Percentiles rank a stretch among this genome's conserved stretches.
These are phyloP conservation scores for Clarireedia sp. DNA, from an alignment of 2,329 filamentous ascomycete genomes.

Conservation along the genomic window DNA sequence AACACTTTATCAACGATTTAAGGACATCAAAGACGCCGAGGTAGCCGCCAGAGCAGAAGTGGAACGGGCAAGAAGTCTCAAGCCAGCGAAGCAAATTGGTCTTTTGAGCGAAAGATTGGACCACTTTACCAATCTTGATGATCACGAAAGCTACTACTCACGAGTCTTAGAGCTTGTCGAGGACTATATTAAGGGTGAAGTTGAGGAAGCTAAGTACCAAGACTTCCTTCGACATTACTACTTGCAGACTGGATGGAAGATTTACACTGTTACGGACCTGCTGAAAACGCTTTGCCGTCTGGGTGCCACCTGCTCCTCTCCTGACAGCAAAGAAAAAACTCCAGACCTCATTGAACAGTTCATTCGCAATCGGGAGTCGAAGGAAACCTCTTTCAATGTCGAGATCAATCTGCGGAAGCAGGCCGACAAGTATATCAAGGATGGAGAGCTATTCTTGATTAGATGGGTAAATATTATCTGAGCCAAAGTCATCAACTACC, in stretches of 20 bases:
- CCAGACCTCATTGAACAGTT: conserved; percentile 85
- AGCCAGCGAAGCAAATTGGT: conserved; percentile 76
- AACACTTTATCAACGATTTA: conserved; percentile 76
- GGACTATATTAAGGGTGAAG: conserved; percentile 72
- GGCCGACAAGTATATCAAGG: conserved; percentile 87
- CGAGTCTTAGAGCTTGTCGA: conserved; percentile 81
- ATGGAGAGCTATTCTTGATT: conserved; percentile 84
- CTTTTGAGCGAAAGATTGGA: conserved; percentile 76
- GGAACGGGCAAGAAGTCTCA: conserved; percentile 61
- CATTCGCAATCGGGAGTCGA: conserved; percentile 69
- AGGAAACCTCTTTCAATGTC: conserved; percentile 80
- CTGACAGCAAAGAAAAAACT: conserved; percentile 87
- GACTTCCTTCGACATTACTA: conserved; percentile 90
- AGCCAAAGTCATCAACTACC: conserved; percentile 1
- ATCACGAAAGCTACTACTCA: conserved; percentile 65
- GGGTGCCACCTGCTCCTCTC: conserved; percentile 73
- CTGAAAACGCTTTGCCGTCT: conserved; percentile 74
- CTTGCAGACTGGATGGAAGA: conserved; percentile 79
- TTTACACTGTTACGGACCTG: conserved; percentile 89
- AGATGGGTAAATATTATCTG: conserved; percentile 66
- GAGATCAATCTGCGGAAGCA: conserved; percentile 88
- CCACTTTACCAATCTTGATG: conserved; percentile 57
- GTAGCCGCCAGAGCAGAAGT: conserved; percentile 67
- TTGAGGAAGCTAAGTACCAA: conserved; percentile 78
- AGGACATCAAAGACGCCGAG: conserved; percentile 75